Evolutionary conservation across 1,284 basidiomycete genomes (phyloP).

Genomic region (Heterobasidion parviporum): DNA sequence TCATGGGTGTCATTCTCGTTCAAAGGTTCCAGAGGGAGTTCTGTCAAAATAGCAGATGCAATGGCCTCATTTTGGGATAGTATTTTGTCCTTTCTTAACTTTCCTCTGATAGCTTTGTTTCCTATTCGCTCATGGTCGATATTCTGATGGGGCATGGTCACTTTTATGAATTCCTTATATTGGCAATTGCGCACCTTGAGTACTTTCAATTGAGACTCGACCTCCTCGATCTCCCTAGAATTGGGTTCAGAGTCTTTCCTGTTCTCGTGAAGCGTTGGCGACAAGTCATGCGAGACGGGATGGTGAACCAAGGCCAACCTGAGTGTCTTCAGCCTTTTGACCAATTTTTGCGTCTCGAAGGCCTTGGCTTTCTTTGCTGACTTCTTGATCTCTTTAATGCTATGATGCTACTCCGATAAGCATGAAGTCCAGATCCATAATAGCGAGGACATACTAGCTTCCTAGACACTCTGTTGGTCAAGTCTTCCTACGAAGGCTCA

Average conservation of each 20-base stretch:
- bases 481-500: constrained; percentile 22
- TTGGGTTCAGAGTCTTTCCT: constrained; percentile 29
- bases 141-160: constrained; percentile 29
- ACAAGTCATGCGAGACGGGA: no score
- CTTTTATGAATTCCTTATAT: no score
- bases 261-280: no score
- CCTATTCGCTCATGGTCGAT: constrained; percentile 54
- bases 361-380: constrained; percentile 76
- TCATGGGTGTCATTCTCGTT: constrained; percentile 33
- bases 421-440: constrained; percentile 9
- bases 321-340: constrained; percentile 75
- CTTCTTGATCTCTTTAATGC: constrained; percentile 56
- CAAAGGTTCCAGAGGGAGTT: constrained; percentile 26
- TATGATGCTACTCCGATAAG: constrained; percentile 28
- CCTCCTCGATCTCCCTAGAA: constrained; percentile 34
- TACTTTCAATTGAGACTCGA: constrained; percentile 61
- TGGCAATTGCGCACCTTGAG: constrained; percentile 45
- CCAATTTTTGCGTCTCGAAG: constrained; percentile 77
- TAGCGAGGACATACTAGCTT: constrained; percentile 31
- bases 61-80: constrained; percentile 41
- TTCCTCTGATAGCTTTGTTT: constrained; percentile 55
- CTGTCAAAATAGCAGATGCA: constrained; percentile 33
- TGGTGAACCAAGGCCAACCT: constrained; percentile 32
- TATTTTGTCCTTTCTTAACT: constrained; percentile 65
- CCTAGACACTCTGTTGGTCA: constrained; percentile 23